phyloP scores from a whole-genome alignment of 2,329 filamentous ascomycete species.

The Apiospora arundinis region DNA sequence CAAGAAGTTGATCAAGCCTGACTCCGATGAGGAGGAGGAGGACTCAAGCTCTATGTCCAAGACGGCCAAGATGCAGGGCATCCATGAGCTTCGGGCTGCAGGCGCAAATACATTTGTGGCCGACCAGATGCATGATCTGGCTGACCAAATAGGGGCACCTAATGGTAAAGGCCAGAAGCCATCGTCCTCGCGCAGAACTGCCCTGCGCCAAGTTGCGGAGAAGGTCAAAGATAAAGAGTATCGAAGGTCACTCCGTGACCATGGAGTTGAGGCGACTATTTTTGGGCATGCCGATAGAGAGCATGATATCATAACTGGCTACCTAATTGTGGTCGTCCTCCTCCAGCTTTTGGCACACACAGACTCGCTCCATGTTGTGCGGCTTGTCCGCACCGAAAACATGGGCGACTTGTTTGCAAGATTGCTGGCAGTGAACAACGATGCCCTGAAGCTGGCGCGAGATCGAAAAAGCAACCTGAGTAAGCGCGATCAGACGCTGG shows the following conservation, averaged over 20 bases:
- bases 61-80: conserved; percentile 60
- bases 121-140: conserved; percentile 69
- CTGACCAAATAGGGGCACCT: conserved; percentile 64
- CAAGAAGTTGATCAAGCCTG: conserved; percentile 31
- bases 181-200: conserved; percentile 61
- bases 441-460: conserved; percentile 66
- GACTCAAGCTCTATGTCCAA: conserved; percentile 49
- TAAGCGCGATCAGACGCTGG: conserved; percentile 62
- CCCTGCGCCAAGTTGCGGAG: conserved; percentile 64
- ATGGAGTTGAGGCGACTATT: conserved; percentile 73
- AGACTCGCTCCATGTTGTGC: conserved; percentile 64
- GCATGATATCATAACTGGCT: conserved; percentile 66
- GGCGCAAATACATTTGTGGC: conserved; percentile 71
- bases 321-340: conserved; percentile 68
- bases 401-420: conserved; percentile 60
- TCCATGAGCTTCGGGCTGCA: conserved; percentile 70
- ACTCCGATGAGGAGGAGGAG: conserved; percentile 49
- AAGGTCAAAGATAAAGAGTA: conserved; percentile 69
- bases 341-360: conserved; percentile 66
- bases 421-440: conserved; percentile 59
- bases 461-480: conserved; percentile 74
- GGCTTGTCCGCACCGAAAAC: conserved; percentile 61
- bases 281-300: conserved; percentile 66
- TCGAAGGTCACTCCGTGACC: conserved; percentile 73
- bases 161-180: conserved; percentile 41